A percentile compares a stretch with the other conserved stretches of the same genome.
Conservation (phyloP, 2,329 filamentous ascomycete genomes). For the Sporothrix brunneoviolacea region DNA sequence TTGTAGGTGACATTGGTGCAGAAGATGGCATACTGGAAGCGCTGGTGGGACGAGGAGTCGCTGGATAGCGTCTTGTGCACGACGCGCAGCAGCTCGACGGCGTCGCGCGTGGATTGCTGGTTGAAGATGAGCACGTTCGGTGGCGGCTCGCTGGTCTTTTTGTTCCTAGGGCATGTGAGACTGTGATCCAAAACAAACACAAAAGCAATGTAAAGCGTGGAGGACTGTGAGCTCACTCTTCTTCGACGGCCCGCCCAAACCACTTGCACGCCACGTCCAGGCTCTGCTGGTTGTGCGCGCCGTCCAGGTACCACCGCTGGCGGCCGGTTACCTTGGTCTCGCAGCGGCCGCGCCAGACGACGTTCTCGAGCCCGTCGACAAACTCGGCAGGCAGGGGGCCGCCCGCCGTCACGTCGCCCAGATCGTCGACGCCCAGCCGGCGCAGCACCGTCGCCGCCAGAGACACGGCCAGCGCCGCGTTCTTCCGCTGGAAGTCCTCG, state of each 20-base stretch:
- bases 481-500: slow-evolving; percentile 20
- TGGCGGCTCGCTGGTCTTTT: not conserved
- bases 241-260: slow-evolving; percentile 49
- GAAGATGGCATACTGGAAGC: slow-evolving; percentile 62
- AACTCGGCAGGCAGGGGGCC: slow-evolving; percentile 47
- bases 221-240: not conserved
- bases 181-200: too few relatives aligned
- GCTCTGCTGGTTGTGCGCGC: slow-evolving; percentile 81
- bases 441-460: slow-evolving; percentile 35
- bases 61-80: slow-evolving; percentile 34
- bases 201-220: too few relatives aligned
- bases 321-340: slow-evolving; percentile 50
- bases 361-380: slow-evolving; percentile 56
- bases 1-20: slow-evolving; percentile 37
- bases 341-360: slow-evolving; percentile 68
- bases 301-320: slow-evolving; percentile 74
- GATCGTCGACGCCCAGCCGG: slow-evolving; percentile 43
- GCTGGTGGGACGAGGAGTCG: slow-evolving; percentile 23
- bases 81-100: slow-evolving; percentile 53
- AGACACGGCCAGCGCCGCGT: slow-evolving; percentile 27
- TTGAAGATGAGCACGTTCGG: slow-evolving; percentile 70
- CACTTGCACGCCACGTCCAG: slow-evolving; percentile 69
- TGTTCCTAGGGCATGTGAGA: not conserved
- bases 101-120: slow-evolving; percentile 78
- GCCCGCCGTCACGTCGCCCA: not conserved